phyloP scores from a whole-genome alignment of 139 green algal genomes.

The Tetraselmis chui region DNA sequence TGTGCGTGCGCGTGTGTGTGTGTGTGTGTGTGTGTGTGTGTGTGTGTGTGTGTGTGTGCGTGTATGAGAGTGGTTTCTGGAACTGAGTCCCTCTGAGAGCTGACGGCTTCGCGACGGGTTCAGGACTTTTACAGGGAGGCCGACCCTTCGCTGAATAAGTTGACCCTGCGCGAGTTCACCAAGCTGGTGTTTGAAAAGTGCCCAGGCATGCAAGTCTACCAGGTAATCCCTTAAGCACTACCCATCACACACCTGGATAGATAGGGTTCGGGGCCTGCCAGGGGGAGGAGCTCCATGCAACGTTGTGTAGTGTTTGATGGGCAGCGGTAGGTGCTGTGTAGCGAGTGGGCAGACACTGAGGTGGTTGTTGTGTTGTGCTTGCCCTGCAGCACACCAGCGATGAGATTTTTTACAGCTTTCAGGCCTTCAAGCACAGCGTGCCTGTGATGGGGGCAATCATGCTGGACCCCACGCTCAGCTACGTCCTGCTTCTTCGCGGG shows the following conservation, averaged over 20 bases:
- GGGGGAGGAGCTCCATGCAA: not conserved
- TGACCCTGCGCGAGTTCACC: conserved; percentile 66
- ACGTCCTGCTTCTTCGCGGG: conserved; percentile 81
- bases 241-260: not conserved
- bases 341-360: too few species aligned
- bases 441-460: conserved; percentile 84
- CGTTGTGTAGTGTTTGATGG: too few species aligned
- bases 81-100: too few species aligned
- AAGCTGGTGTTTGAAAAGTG: conserved; percentile 62
- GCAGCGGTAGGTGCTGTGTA: too few species aligned
- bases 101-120: not conserved
- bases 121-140: conserved; percentile 33
- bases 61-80: not conserved
- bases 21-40: too few species aligned
- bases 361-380: not conserved
- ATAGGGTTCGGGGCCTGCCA: not conserved
- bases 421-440: conserved; percentile 77
- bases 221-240: too few species aligned
- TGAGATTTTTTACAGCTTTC: conserved; percentile 76
- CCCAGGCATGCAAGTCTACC: conserved; percentile 55
- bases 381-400: conserved; percentile 15
- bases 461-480: conserved; percentile 66
- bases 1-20: not conserved
- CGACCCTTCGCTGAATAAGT: conserved; percentile 25
- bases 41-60: not conserved